Base-by-base conservation (phyloP, 805 yeast genomes). In the Ogataea glucozyma region DNA sequence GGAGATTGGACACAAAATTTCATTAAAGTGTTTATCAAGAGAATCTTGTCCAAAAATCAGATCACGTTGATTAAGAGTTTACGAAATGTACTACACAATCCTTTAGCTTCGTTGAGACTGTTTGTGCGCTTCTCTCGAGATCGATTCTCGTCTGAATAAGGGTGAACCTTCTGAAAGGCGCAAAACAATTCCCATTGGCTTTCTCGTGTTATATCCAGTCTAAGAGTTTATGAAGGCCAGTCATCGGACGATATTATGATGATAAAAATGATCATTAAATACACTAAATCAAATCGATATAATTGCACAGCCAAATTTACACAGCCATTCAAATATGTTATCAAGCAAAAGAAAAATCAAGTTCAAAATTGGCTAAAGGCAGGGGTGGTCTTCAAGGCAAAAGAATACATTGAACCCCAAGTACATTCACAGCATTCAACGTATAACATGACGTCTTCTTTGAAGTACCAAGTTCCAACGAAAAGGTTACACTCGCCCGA, bases 401-500 rank as follows among this genome's bases (percentile, higher is more conserved):
- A n/a, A n/a, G n/a, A n/a, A n/a, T n/a, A n/a, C n/a, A n/a, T n/a
- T n/a, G n/a, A n/a, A n/a, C n/a, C n/a, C n/a, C n/a, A 24, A 6
- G 10, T 12, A 24, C 10, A 6, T 4, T 24, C 10, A 24, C 10
- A 6, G n/a, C n/a, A 9, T 16, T 13, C 22, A 18, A 20, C 20
- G 22, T 13, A 11, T 3, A 21, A 4, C 27, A 22, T n/a, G 6
- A 23, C 16, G 31, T 13, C 18, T 13, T 6, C 31, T 6, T 17
- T 23, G 18, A n/a, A 31, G 13, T 34, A 34, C 19, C n/a, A 4
- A 16, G 22, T 14, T 12, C 65, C 66, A 5, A 40, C 31, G 4
- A 56, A 61, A 17, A 43, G 54, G 36, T 31, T 63, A 2, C 46
- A 56, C 26, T 47, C 63, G 1, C 49, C 48, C 9, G 71, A 72